These are phyloP conservation scores for Linum tenue DNA, from an alignment of 345 rosid genomes.

Conservation along the genomic window DNA sequence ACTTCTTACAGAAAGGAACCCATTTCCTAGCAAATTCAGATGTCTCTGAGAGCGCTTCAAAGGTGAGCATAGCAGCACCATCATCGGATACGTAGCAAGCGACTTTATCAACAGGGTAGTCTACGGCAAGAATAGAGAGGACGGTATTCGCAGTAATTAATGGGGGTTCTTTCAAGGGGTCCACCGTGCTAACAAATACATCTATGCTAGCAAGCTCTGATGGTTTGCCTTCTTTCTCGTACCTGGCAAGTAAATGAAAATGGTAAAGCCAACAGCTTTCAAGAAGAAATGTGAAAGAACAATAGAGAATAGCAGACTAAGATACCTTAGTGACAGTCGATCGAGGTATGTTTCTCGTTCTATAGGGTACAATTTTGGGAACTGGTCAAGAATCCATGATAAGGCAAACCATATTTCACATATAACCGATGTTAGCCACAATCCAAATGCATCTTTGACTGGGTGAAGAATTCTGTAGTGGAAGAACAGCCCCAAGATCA, in stretches of 20 bases:
- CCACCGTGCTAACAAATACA: constrained; percentile 30
- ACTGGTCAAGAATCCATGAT: constrained; percentile 97
- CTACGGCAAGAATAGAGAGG: constrained; percentile 92
- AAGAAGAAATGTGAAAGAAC: neutral
- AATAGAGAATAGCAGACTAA: neutral
- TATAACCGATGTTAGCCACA: constrained; percentile 94
- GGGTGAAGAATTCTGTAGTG: constrained; percentile 95
- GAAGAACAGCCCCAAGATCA: constrained; percentile 76
- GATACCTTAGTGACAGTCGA: constrained; percentile 80
- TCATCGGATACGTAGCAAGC: constrained; percentile 23
- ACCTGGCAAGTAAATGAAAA: constrained; percentile 36
- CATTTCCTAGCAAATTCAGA: constrained; percentile 42
- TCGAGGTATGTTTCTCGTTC: constrained; percentile 89
- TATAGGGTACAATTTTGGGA: constrained; percentile 95
- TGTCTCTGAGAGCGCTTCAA: constrained; percentile 96
- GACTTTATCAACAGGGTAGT: constrained; percentile 89
- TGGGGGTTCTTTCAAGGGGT: constrained; percentile 83
- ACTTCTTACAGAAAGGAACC: too few species aligned
- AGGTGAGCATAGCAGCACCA: constrained; percentile 25
- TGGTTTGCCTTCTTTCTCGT: constrained; percentile 94
- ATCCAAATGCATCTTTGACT: constrained; percentile 71
- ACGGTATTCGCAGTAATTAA: constrained; percentile 97
- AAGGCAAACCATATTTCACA: constrained; percentile 98
- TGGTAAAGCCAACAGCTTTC: neutral
- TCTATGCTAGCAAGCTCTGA: constrained; percentile 76